These are phyloP conservation scores for Colletotrichum tamarilloi DNA, from an alignment of 2,329 filamentous ascomycete genomes.

Conservation along the genomic window DNA sequence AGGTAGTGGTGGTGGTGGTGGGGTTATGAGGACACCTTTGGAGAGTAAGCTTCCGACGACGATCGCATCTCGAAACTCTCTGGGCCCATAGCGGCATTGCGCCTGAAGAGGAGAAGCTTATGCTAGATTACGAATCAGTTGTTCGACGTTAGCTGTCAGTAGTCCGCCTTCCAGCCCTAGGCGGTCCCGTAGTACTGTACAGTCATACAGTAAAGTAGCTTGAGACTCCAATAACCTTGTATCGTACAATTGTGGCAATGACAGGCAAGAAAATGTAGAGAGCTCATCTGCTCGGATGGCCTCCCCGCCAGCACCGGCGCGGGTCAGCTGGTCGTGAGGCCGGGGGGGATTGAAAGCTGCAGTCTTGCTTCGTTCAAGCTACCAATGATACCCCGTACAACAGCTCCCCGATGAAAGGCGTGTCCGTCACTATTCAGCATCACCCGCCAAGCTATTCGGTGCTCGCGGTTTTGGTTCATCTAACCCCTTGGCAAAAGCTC, in stretches of 20 bases:
- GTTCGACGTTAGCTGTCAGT: neutral
- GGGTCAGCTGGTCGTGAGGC: neutral
- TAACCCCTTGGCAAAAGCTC: neutral
- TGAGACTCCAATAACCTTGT: neutral
- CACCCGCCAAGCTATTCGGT: neutral
- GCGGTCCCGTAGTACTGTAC: neutral
- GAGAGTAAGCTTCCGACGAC: slow-evolving; percentile 14
- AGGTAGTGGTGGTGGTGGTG: too few relatives aligned
- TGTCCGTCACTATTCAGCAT: neutral
- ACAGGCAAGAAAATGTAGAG: neutral
- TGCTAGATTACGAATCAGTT: neutral
- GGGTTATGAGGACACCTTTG: neutral
- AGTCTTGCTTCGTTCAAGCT: slow-evolving; percentile 8
- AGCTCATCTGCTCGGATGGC: neutral
- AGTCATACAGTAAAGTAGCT: neutral
- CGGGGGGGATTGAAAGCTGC: neutral
- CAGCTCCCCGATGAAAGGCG: neutral
- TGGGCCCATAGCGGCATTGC: neutral
- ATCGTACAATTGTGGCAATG: slow-evolving; percentile 24
- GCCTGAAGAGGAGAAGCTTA: neutral
- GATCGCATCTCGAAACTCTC: slow-evolving; percentile 11
- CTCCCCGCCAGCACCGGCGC: neutral
- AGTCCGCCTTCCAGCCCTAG: neutral
- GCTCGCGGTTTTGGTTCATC: neutral
- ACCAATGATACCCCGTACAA: neutral